Evolutionary conservation across 176 grass and related monocot species (phyloP).

Genomic region (Melocanna baccifera): DNA sequence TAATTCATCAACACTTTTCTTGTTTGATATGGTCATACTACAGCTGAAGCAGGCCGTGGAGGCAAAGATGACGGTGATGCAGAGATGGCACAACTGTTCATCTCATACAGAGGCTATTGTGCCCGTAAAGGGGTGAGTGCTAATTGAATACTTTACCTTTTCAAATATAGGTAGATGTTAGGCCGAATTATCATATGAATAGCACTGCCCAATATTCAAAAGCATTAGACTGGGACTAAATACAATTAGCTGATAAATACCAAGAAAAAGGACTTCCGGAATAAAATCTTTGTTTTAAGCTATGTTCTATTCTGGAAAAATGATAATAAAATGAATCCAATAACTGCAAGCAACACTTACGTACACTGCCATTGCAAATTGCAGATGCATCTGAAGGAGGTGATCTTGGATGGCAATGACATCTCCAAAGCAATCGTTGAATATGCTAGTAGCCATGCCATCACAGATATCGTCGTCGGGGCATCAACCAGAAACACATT

Average conservation of each 20-base stretch:
- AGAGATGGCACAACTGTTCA: constrained; percentile 62
- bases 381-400: constrained; percentile 83
- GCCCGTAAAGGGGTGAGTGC: constrained; percentile 78
- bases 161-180: neutral
- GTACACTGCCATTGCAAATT: constrained; percentile 9
- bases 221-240: neutral
- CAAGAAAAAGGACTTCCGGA: neutral
- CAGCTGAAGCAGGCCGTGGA: constrained; percentile 46
- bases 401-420: constrained; percentile 65
- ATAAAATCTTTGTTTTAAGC: neutral
- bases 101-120: constrained; percentile 74
- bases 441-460: constrained; percentile 41
- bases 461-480: constrained; percentile 65
- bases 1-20: constrained; percentile 3
- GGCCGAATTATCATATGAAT: neutral
- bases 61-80: constrained; percentile 46
- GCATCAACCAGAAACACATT: constrained; percentile 61
- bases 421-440: constrained; percentile 74
- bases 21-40: constrained; percentile 17
- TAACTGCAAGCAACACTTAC: constrained; percentile 1
- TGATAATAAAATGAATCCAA: constrained; percentile 1
- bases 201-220: neutral
- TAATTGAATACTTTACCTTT: neutral
- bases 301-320: neutral
- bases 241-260: constrained; percentile 8